These are phyloP conservation scores for Fusarium virguliforme DNA, from an alignment of 2,329 filamentous ascomycete genomes.

Conservation along the genomic window DNA sequence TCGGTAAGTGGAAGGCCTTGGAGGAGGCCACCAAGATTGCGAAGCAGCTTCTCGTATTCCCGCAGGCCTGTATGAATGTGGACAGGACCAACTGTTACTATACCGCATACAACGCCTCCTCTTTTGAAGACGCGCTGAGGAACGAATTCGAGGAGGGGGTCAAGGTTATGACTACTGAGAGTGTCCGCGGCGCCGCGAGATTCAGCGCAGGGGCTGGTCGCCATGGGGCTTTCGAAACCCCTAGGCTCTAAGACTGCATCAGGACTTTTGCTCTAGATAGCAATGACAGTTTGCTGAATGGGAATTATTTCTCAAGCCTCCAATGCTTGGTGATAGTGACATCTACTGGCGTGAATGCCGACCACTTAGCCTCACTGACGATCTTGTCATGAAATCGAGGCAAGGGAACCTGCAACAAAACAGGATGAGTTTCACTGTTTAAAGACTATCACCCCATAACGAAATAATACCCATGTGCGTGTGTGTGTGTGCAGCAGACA, in stretches of 20 bases:
- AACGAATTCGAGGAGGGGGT: conserved; percentile 64
- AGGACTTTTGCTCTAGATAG: too few relatives aligned
- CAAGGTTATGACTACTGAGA: conserved; percentile 61
- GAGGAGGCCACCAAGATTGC: conserved; percentile 66
- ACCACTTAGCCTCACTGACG: too few relatives aligned
- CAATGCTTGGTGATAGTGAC: too few relatives aligned
- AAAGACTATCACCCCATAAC: too few relatives aligned
- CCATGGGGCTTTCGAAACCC: conserved; percentile 4
- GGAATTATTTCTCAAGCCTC: too few relatives aligned
- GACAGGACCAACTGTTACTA: conserved; percentile 67
- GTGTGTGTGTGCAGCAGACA: too few relatives aligned
- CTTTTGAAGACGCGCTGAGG: conserved; percentile 66
- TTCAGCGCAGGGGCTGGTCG: conserved; percentile 30
- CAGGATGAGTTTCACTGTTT: too few relatives aligned
- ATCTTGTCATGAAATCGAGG: too few relatives aligned
- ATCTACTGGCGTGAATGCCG: too few relatives aligned
- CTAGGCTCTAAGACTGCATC: not conserved
- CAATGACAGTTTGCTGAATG: too few relatives aligned
- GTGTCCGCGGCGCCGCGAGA: conserved; percentile 50
- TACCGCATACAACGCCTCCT: conserved; percentile 63
- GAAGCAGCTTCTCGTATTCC: conserved; percentile 63
- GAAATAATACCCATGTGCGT: too few relatives aligned
- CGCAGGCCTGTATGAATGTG: conserved; percentile 67
- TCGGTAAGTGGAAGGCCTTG: conserved; percentile 65
- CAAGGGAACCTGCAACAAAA: too few relatives aligned